These are phyloP conservation scores for Phalaenopsis hybrid DNA, from an alignment of 116 monocot species.

Conservation along the genomic window DNA sequence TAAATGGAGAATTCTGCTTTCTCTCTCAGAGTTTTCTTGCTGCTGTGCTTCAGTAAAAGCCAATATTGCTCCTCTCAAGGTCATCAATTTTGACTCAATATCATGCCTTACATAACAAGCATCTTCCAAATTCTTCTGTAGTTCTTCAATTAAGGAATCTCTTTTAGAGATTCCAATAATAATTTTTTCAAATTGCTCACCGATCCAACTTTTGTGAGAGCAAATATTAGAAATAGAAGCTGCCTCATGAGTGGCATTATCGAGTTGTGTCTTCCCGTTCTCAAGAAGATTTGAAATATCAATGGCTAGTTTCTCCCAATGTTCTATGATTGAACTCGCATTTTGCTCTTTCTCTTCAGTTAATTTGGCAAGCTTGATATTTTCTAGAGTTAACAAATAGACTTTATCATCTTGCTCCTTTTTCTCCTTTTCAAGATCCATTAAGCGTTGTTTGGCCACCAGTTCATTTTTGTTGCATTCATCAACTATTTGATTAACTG, in stretches of 20 bases:
- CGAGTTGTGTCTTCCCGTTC: conserved; percentile 56
- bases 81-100: conserved; percentile 78
- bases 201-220: conserved; percentile 42
- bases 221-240: conserved; percentile 32
- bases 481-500: conserved; percentile 47
- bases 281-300: conserved; percentile 63
- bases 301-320: conserved; percentile 50
- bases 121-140: conserved; percentile 65
- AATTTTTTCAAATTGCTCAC: conserved; percentile 47
- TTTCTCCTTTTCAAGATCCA: conserved; percentile 40
- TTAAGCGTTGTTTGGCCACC: conserved; percentile 24
- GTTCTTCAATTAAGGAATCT: conserved; percentile 69
- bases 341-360: conserved; percentile 54
- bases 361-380: conserved; percentile 31
- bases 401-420: conserved; percentile 35
- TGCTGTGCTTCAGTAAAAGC: conserved; percentile 81
- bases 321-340: conserved; percentile 23
- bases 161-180: conserved; percentile 51
- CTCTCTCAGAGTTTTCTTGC: conserved; percentile 60
- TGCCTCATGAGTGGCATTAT: conserved; percentile 53
- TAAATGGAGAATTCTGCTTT: conserved; percentile 45
- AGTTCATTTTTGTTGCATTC: conserved; percentile 40
- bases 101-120: conserved; percentile 51
- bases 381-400: conserved; percentile 31
- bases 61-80: conserved; percentile 75